Evolutionary conservation across 129 eudicot genomes (phyloP).

Genomic region (Escallonia herrerae): DNA sequence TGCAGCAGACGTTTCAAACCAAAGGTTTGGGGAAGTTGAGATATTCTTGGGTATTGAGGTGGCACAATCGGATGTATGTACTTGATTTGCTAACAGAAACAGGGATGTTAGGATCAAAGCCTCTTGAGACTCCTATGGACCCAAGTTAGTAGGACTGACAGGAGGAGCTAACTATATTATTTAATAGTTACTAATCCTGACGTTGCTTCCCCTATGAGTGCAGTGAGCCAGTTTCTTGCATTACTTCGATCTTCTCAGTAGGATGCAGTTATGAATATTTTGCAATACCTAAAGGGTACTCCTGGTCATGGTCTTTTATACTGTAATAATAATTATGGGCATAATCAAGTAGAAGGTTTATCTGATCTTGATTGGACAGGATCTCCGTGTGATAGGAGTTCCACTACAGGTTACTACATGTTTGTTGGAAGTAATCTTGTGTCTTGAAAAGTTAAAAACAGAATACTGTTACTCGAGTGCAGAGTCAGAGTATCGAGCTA

Average conservation of each 20-base stretch:
- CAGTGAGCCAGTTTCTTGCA: neutral
- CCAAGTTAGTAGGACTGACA: neutral
- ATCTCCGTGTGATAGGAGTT: neutral
- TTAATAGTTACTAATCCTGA: too few relatives aligned
- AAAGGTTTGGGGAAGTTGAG: neutral
- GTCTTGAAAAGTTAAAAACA: neutral
- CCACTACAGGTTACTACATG: neutral
- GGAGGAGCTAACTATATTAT: neutral
- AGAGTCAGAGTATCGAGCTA: too few relatives aligned
- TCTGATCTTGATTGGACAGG: neutral
- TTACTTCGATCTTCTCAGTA: neutral
- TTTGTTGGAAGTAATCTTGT: neutral
- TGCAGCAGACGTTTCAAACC: neutral
- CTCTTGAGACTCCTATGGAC: neutral
- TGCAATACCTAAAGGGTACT: neutral
- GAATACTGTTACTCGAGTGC: neutral
- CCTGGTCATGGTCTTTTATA: neutral
- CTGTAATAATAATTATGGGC: neutral
- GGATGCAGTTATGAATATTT: neutral
- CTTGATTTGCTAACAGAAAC: neutral
- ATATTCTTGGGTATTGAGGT: neutral
- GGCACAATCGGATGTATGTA: neutral
- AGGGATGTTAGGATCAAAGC: neutral
- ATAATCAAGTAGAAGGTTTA: neutral
- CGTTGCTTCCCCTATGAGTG: neutral